These are phyloP conservation scores for Emydomyces testavorans DNA, from an alignment of 2,329 filamentous ascomycete species.

Conservation along the genomic window DNA sequence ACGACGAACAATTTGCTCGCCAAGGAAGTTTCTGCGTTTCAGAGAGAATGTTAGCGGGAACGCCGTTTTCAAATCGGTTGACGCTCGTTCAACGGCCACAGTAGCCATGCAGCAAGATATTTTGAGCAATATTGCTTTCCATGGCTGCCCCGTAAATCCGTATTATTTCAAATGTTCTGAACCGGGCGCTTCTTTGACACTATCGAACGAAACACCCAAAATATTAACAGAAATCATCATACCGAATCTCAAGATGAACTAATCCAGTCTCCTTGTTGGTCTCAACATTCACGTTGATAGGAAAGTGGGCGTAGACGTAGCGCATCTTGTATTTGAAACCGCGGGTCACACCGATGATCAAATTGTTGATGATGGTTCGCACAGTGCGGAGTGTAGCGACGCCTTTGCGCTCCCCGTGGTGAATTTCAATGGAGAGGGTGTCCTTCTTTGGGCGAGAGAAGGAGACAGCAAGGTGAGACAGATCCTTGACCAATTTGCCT, in stretches of 20 bases:
- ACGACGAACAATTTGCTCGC: slow-evolving; percentile 96
- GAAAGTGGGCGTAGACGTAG: slow-evolving; percentile 99
- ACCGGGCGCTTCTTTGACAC: no score
- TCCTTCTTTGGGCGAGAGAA: slow-evolving; percentile 80
- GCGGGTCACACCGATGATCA: slow-evolving; percentile 96
- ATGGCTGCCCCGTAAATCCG: neutral
- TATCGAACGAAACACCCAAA: neutral
- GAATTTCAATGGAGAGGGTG: slow-evolving; percentile 90
- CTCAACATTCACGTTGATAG: slow-evolving; percentile 99
- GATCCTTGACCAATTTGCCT: slow-evolving; percentile 95
- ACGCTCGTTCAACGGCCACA: neutral
- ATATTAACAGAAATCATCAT: slow-evolving; percentile 32
- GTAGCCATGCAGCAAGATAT: neutral
- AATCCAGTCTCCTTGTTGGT: slow-evolving; percentile 85
- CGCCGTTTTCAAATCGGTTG: no score
- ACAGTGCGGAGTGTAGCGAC: slow-evolving; percentile 96
- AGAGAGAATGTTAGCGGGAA: neutral
- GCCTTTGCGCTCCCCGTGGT: slow-evolving; percentile 97
- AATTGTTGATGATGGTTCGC: slow-evolving; percentile 95
- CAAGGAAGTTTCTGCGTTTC: slow-evolving; percentile 74
- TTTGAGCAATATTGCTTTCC: neutral
- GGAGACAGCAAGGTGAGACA: slow-evolving; percentile 90
- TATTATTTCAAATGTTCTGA: no score
- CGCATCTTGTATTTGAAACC: slow-evolving; percentile 99
- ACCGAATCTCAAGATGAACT: slow-evolving; percentile 94